Conservation (phyloP, 805 yeast genomes). For the Martiniozyma abietophila region DNA sequence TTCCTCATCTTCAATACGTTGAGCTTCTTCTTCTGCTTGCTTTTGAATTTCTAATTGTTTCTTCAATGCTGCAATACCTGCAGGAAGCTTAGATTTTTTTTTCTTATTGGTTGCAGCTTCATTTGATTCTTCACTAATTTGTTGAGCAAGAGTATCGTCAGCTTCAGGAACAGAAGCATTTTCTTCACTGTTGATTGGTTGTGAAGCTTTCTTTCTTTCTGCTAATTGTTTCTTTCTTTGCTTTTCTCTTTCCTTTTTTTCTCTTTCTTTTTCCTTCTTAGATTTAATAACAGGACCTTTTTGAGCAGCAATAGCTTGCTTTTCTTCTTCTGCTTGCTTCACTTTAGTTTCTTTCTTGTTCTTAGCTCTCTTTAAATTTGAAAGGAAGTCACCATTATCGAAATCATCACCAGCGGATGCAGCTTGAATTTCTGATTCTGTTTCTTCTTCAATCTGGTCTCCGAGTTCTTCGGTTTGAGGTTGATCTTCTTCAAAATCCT, state of each 20-base stretch:
- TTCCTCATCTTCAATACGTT: slow-evolving; percentile 63
- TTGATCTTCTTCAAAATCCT: slow-evolving; percentile 46
- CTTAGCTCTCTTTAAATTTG: slow-evolving; percentile 73
- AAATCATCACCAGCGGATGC: slow-evolving; percentile 34
- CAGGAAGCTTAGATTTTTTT: slow-evolving; percentile 74
- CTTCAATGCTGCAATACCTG: slow-evolving; percentile 85
- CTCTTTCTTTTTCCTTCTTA: slow-evolving; percentile 91
- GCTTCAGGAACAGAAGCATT: slow-evolving; percentile 13
- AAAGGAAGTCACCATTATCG: slow-evolving; percentile 68
- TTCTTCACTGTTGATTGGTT: slow-evolving; percentile 11
- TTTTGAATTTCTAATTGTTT: slow-evolving; percentile 83
- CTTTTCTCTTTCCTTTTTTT: slow-evolving; percentile 89
- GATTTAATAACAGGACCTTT: slow-evolving; percentile 68
- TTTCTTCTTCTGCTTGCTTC: slow-evolving; percentile 47
- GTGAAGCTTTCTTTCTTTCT: slow-evolving; percentile 65
- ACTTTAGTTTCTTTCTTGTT: slow-evolving; percentile 65
- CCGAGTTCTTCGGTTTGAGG: slow-evolving; percentile 48
- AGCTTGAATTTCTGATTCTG: slow-evolving; percentile 16
- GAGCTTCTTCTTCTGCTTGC: slow-evolving; percentile 79
- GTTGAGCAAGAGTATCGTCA: slow-evolving; percentile 37
- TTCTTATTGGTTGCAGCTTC: slow-evolving; percentile 30
- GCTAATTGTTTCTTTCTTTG: slow-evolving; percentile 86
- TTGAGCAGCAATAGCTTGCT: slow-evolving; percentile 23
- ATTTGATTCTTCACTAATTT: slow-evolving; percentile 29
- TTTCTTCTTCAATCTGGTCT: slow-evolving; percentile 21